A percentile compares a stretch with the other conserved stretches of the same genome.
These are phyloP conservation scores for Fagopyrum homotropicum DNA, from an alignment of 148 eudicot genomes.

Conservation along the genomic window DNA sequence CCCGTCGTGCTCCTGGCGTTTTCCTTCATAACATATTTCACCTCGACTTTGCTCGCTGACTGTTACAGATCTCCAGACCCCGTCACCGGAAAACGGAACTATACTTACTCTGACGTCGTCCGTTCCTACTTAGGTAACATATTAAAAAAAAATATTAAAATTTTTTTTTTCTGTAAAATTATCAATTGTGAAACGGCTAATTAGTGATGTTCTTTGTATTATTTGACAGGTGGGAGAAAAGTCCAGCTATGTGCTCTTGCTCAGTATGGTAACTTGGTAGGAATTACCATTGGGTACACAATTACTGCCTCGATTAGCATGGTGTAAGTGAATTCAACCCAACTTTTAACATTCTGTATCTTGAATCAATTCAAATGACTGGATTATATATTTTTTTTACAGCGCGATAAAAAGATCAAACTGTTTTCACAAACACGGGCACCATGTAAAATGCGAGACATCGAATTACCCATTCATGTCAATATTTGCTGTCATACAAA, in stretches of 20 bases:
- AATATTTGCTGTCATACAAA: conserved; percentile 57
- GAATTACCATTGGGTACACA: conserved; percentile 87
- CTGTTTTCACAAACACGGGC: conserved; percentile 74
- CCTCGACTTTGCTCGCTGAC: conserved; percentile 73
- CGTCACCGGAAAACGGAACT: conserved; percentile 60
- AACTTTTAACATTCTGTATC: too few relatives aligned
- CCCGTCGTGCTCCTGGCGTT: conserved; percentile 61
- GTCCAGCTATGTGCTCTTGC: conserved; percentile 85
- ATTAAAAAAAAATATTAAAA: too few relatives aligned
- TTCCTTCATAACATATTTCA: conserved; percentile 70
- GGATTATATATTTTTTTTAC: background rate
- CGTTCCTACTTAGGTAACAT: conserved; percentile 64
- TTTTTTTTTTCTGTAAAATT: too few relatives aligned
- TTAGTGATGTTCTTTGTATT: background rate
- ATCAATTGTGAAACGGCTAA: background rate
- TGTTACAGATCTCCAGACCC: conserved; percentile 71
- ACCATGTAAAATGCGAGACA: conserved; percentile 36
- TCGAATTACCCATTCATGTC: conserved; percentile 69
- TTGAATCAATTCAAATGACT: too few relatives aligned
- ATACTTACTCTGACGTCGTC: conserved; percentile 86
- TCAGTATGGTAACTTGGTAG: conserved; percentile 73
- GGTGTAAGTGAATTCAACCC: conserved; percentile 46
- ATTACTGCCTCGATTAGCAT: conserved; percentile 92
- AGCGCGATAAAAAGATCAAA: conserved; percentile 83
- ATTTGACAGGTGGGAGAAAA: conserved; percentile 60